Base-by-base conservation (phyloP, 257 asterid species). In the Haberlea rhodopensis region DNA sequence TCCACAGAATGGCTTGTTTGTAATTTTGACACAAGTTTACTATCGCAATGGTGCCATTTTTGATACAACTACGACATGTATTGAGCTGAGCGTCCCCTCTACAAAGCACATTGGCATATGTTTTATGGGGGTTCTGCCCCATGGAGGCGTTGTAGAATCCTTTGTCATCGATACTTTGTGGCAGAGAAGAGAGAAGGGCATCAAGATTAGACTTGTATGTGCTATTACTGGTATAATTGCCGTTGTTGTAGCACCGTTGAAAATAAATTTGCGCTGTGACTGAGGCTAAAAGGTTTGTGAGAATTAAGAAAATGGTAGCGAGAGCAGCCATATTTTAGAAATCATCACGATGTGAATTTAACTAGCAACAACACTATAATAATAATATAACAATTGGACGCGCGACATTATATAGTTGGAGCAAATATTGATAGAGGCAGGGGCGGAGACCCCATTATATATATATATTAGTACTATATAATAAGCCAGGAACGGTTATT, bases 91-190 rank as follows among this genome's bases (percentile, higher is more conserved):
- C 29, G 52, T 74, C 79, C 52, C 49, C 75, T 37, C 78, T 26
- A 65, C 74, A 68, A 26, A 74, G 71, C 1, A 25, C 60, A 3
- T 37, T 11, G 24, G 37, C 74, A 43, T 68, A 46, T 23, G 45
- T 74, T 32, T 32, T 68, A 65, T 73, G 71, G n/a, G 32, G 28
- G 29, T 53, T 58, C 57, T 11, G 62, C n/a, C n/a, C n/a, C n/a
- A n/a, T n/a, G n/a, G n/a, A n/a, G n/a, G n/a, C n/a, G n/a, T n/a
- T n/a, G n/a, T 27, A 63, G 59, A 63, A 71, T 19, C 70, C 70
- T 27, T 4, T 56, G 22, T 7, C 13, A 37, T 9, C 26, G 5
- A 69, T 32, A 58, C 23, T 63, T 2, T 65, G 6, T 10, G 60
- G 20, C 51, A 72, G 34, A 15, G 68, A 57, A 29, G 68, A 65